Evolutionary conservation across 441 rosid species (phyloP).

Genomic region (Sinapis alba): DNA sequence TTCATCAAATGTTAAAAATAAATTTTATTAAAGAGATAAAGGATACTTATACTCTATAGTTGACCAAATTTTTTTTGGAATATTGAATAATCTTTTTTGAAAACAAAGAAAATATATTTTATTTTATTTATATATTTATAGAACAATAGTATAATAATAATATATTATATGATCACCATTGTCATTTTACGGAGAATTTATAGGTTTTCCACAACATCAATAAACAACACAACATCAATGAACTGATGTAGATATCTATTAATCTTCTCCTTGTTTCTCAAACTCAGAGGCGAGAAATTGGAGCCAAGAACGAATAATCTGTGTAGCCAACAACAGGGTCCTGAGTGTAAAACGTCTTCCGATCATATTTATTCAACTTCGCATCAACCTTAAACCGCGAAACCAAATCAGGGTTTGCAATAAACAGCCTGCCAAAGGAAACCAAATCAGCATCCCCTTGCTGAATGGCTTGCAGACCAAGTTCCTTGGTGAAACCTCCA

Average conservation of each 20-base stretch:
- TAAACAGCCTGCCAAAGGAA: not conserved
- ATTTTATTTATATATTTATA: no score
- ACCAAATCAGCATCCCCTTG: slow-evolving; percentile 2
- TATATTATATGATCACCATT: not conserved
- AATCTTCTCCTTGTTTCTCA: not conserved
- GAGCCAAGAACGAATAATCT: not conserved
- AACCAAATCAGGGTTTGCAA: not conserved
- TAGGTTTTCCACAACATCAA: not conserved
- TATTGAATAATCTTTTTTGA: no score
- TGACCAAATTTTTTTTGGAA: no score
- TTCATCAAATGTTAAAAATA: no score
- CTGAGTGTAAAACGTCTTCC: slow-evolving; percentile 1
- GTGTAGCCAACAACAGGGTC: not conserved
- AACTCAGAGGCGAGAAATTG: not conserved
- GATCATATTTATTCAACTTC: not conserved
- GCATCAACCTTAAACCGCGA: not conserved
- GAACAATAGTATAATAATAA: not conserved
- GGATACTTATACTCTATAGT: no score
- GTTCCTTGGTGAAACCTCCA: not conserved
- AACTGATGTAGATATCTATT: not conserved
- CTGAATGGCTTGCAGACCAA: not conserved
- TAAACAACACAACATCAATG: not conserved
- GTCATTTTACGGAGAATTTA: not conserved
- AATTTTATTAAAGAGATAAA: no score
- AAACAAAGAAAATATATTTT: no score